Evolutionary conservation across 371 early-diverging fungal species (phyloP).

Genomic region (Paraphysoderma sedebokerense): DNA sequence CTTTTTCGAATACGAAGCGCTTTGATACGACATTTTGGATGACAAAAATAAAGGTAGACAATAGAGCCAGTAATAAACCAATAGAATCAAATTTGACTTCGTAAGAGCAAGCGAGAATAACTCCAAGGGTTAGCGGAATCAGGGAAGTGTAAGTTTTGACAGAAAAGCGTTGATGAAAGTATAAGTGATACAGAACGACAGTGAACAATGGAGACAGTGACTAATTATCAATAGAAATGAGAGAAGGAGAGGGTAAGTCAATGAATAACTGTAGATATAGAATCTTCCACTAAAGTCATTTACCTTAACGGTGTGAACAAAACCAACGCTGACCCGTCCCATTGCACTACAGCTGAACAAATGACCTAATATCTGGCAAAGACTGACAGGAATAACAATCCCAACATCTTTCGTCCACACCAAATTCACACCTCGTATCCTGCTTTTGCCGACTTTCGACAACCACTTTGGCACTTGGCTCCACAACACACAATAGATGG

Average conservation of each 20-base stretch:
- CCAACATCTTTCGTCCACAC: too few relatives aligned
- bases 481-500: constrained; percentile 29
- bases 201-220: constrained; percentile 78
- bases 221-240: constrained; percentile 14
- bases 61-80: background rate
- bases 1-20: constrained; percentile 38
- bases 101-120: constrained; percentile 52
- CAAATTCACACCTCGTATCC: too few relatives aligned
- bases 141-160: constrained; percentile 51
- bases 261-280: background rate
- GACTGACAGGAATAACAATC: too few relatives aligned
- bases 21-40: constrained; percentile 70
- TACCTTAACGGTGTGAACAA: constrained; percentile 84
- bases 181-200: constrained; percentile 48
- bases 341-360: constrained; percentile 6
- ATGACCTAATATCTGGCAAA: constrained; percentile 3
- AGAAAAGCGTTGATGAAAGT: constrained; percentile 43
- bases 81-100: constrained; percentile 14
- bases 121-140: constrained; percentile 65
- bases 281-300: constrained; percentile 1
- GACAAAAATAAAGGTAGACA: constrained; percentile 58
- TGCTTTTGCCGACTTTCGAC: background rate
- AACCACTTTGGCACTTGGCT: constrained; percentile 15
- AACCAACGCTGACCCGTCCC: constrained; percentile 45
- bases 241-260: background rate